These are phyloP conservation scores for Russula ochroleuca DNA, from an alignment of 768 basidiomycete species.

Conservation along the genomic window DNA sequence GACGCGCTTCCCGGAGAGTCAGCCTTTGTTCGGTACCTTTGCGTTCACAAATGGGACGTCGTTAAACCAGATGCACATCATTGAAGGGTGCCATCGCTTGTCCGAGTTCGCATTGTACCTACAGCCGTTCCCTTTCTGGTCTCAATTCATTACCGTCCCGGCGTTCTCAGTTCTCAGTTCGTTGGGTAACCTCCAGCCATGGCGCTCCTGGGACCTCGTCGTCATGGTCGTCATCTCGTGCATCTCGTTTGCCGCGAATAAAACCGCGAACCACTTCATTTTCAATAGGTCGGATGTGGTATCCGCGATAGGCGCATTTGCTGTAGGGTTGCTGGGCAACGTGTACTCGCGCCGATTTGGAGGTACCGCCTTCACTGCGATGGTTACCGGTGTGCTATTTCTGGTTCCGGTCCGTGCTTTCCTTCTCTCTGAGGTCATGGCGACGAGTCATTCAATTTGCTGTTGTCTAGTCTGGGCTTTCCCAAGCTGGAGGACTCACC, in stretches of 20 bases:
- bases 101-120: slow-evolving; percentile 65
- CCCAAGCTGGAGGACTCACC: slow-evolving; percentile 81
- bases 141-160: slow-evolving; percentile 67
- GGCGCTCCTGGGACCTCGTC: slow-evolving; percentile 61
- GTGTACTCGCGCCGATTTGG: slow-evolving; percentile 74
- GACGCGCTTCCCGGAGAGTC: slow-evolving; percentile 39
- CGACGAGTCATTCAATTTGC: slow-evolving; percentile 9
- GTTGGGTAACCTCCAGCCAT: slow-evolving; percentile 69
- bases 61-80: slow-evolving; percentile 44
- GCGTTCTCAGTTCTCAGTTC: slow-evolving; percentile 65
- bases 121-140: slow-evolving; percentile 75
- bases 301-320: slow-evolving; percentile 78
- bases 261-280: slow-evolving; percentile 75
- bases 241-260: slow-evolving; percentile 69
- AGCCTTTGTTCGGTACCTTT: slow-evolving; percentile 55
- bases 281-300: slow-evolving; percentile 78
- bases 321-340: slow-evolving; percentile 70
- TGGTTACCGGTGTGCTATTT: slow-evolving; percentile 87
- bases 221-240: slow-evolving; percentile 85
- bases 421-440: background rate
- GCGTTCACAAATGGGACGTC: slow-evolving; percentile 55
- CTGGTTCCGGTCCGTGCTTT: slow-evolving; percentile 64
- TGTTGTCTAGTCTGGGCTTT: slow-evolving; percentile 61
- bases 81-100: slow-evolving; percentile 63
- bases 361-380: slow-evolving; percentile 82